Base-by-base conservation (phyloP, 2,329 filamentous ascomycete species). In the Ophiocordyceps camponoti-rufipedis region DNA sequence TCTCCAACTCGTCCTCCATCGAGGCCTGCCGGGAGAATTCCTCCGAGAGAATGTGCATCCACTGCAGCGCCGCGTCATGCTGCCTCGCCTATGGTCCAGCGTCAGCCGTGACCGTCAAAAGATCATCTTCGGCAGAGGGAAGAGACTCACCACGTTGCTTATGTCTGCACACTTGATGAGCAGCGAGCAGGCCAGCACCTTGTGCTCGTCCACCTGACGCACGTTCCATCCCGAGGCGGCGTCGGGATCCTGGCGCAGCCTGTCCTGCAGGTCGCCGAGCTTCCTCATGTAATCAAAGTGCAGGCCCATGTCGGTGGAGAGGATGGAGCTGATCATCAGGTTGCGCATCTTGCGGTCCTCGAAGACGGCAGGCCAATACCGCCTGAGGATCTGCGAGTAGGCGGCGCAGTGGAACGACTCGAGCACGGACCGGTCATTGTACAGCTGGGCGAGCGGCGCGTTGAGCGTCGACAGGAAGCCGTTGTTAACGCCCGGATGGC, bases 161-260 rank as follows among this genome's bases (percentile, higher is more conserved):
- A 98, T 96, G 61, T 98, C 91, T 38, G 91, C 91, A 59, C 91
- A 96, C 62, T 98, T 98, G 65, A 98, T 95, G 48, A 98, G 67
- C 47, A 98, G 67, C 13, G 87, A 87, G 62, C 91, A 96, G n/a
- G 82, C 69, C 42, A 96, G 65, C 10, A 84, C 78, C 52, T 81
- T 83, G 52, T 87, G 75, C 53, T 88, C 82, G 49, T 91, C 80
- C 11, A 81, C 59, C 52, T 82, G 74, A 52, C 87, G 82, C 5
- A 75, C 76, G 48, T 80, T 82, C 87, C 86, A 95, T 9, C 74
- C 75, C 47, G 85, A 78, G 5, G 76, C 78, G 4, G 75, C 74
- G 44, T 69, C 72, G 46, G 78, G 70, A 52, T 78, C 80, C 38
- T 77, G 75, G 39, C 78, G 72, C 11, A 93, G 70, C 58, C 83